Percentiles rank a stretch among this genome's conserved stretches.
Evolutionary conservation across 2,329 filamentous ascomycete genomes (phyloP).

Genomic region (Epichloe gansuensis): DNA sequence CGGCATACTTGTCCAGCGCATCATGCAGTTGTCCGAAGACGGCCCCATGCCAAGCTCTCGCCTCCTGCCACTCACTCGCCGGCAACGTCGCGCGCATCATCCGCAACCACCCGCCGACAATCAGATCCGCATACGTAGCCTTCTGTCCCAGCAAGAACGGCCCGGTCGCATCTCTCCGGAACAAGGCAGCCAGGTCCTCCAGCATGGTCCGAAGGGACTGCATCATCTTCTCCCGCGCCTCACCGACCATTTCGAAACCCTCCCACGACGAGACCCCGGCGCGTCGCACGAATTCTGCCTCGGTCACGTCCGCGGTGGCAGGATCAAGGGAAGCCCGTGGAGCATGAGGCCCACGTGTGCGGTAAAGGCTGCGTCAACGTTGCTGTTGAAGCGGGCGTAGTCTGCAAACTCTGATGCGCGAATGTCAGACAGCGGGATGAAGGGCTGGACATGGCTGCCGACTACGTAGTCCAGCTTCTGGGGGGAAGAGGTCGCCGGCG

Average conservation of each 20-base stretch:
- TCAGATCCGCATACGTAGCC: constrained; percentile 42
- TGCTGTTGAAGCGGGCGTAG: constrained; percentile 33
- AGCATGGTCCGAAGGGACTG: constrained; percentile 29
- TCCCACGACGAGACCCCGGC: constrained; percentile 33
- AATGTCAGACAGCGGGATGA: constrained; percentile 26
- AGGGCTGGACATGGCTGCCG: constrained; percentile 9
- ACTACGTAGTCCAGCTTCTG: constrained; percentile 29
- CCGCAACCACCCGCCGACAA: constrained; percentile 44
- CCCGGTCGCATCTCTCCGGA: constrained; percentile 24
- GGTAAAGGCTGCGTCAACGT: constrained; percentile 43
- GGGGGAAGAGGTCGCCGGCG: constrained; percentile 35
- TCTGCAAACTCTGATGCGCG: constrained; percentile 14
- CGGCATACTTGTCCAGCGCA: constrained; percentile 27
- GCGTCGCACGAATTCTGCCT: constrained; percentile 36
- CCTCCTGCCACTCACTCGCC: constrained; percentile 32
- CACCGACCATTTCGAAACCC: constrained; percentile 25
- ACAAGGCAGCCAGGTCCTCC: constrained; percentile 30
- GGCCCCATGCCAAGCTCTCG: constrained; percentile 36
- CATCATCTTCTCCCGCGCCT: constrained; percentile 26
- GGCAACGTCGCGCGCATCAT: constrained; percentile 31
- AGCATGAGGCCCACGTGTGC: constrained; percentile 28
- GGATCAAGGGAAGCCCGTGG: constrained; percentile 37
- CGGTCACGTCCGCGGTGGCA: constrained; percentile 28
- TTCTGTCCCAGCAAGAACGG: constrained; percentile 35
- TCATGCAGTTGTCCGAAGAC: constrained; percentile 38